Evolutionary conservation across 805 yeast species (phyloP).

Genomic region (Kazachstania psychrophila): DNA sequence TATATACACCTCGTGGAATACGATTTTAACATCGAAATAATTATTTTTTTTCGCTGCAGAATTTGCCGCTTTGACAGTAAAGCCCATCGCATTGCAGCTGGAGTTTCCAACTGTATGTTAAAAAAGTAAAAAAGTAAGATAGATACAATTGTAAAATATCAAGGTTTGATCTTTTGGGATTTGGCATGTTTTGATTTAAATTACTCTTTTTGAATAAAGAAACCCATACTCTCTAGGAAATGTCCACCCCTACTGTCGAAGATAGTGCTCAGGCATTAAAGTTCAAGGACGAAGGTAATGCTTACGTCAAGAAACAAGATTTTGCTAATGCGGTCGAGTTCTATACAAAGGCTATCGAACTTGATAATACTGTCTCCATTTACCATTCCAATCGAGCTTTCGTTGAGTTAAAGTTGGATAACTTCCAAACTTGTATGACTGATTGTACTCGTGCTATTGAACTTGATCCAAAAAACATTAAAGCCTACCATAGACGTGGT

Average conservation of each 20-base stretch:
- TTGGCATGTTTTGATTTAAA: not conserved
- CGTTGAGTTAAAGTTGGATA: constrained; percentile 77
- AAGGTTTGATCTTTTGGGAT: not conserved
- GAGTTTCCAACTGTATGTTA: no score
- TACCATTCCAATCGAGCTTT: constrained; percentile 84
- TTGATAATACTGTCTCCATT: constrained; percentile 49
- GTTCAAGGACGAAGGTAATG: constrained; percentile 66
- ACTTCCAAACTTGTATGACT: constrained; percentile 73
- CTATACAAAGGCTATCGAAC: constrained; percentile 67
- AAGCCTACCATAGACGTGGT: constrained; percentile 84
- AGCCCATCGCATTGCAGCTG: no score
- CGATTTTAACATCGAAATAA: no score
- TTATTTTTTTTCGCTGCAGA: no score
- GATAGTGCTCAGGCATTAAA: constrained; percentile 35
- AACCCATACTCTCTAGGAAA: not conserved
- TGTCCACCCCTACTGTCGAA: constrained; percentile 15
- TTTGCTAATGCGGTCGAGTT: constrained; percentile 54
- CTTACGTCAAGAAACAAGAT: constrained; percentile 54
- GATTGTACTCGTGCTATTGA: constrained; percentile 69
- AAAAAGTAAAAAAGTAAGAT: no score
- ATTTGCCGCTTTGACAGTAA: no score
- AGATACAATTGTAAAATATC: not conserved
- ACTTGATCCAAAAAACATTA: constrained; percentile 56
- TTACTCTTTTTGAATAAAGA: not conserved
- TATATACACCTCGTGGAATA: no score